Conservation (phyloP, 257 asterid genomes). For the Parsonsia alboflavescens region DNA sequence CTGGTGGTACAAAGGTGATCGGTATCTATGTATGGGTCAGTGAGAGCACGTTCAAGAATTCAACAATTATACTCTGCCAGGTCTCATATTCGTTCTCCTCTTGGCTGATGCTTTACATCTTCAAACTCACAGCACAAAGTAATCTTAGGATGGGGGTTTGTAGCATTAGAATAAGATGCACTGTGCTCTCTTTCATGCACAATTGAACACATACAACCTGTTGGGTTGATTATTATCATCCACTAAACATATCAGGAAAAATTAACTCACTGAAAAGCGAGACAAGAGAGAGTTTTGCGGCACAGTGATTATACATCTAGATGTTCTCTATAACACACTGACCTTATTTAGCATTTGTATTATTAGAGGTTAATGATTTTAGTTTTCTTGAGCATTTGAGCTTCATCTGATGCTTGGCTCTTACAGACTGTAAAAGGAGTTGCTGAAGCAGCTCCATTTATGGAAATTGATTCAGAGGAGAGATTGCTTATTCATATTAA, state of each 20-base stretch:
- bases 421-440: conserved; percentile 76
- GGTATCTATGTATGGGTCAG: conserved; percentile 83
- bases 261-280: not conserved
- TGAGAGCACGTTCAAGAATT: conserved; percentile 80
- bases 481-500: conserved; percentile 79
- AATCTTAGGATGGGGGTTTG: not conserved
- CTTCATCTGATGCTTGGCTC: conserved; percentile 8
- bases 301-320: not conserved
- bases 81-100: conserved; percentile 28
- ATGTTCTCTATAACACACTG: not conserved
- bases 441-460: conserved; percentile 58
- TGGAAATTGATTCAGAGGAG: conserved; percentile 54
- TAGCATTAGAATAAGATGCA: not conserved
- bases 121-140: not conserved
- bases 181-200: not conserved
- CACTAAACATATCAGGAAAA: not conserved
- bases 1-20: conserved; percentile 88
- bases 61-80: conserved; percentile 76
- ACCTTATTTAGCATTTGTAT: not conserved
- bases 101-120: conserved; percentile 3
- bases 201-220: not conserved
- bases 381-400: not conserved
- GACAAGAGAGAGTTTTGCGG: not conserved
- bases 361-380: not conserved
- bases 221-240: not conserved